Evolutionary conservation across 805 yeast genomes (phyloP).

Genomic region (Myxozyma sirexii): DNA sequence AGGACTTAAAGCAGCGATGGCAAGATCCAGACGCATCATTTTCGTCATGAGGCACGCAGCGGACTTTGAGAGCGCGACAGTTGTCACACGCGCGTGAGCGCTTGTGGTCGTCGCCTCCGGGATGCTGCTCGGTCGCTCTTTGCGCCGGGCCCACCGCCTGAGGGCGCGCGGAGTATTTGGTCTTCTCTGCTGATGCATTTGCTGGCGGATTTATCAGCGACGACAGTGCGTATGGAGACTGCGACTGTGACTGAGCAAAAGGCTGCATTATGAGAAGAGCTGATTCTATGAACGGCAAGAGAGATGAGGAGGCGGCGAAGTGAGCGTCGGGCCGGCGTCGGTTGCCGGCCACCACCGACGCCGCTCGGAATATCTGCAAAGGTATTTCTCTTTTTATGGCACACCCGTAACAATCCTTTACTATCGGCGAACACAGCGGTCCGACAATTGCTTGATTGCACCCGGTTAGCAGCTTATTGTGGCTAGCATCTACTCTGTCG

Average conservation of each 20-base stretch:
- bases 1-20: constrained; percentile 67
- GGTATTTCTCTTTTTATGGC: neutral
- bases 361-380: neutral
- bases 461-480: too few species aligned
- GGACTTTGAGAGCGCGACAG: constrained; percentile 82
- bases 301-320: neutral
- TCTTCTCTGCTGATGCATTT: neutral
- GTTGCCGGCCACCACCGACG: neutral
- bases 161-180: neutral
- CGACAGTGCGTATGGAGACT: neutral
- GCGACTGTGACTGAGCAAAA: neutral
- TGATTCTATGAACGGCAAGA: neutral
- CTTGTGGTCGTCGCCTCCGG: constrained; percentile 19
- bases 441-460: neutral
- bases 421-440: neutral
- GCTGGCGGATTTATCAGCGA: neutral
- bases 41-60: constrained; percentile 73
- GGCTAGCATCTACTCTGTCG: too few species aligned
- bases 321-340: constrained; percentile 4
- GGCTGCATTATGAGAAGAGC: neutral
- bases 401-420: neutral
- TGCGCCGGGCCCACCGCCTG: neutral
- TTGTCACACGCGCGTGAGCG: constrained; percentile 44
- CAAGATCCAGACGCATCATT: constrained; percentile 67
- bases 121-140: neutral